A percentile compares a stretch with the other conserved stretches of the same genome.
Evolutionary conservation across 495 filamentous ascomycete genomes (phyloP).

Genomic region (Penicillium subrubescens): DNA sequence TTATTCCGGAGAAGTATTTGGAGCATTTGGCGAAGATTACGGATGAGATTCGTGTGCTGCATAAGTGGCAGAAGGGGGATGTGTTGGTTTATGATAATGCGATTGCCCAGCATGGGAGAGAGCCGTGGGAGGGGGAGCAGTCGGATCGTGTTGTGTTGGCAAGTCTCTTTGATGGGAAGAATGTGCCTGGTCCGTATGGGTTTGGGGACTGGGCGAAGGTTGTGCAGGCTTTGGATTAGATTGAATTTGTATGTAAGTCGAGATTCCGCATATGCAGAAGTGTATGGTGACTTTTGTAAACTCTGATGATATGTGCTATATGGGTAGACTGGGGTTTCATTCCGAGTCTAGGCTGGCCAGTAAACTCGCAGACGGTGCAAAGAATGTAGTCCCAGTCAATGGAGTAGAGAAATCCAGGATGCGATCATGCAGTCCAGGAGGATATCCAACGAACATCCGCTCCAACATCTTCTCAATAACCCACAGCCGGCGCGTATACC

Average conservation of each 20-base stretch:
- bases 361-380: conserved; percentile 51
- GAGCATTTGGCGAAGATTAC: conserved; percentile 48
- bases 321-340: background rate
- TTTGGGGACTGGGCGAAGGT: conserved; percentile 49
- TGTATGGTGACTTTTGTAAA: background rate
- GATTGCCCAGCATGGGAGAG: conserved; percentile 49
- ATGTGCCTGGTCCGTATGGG: conserved; percentile 46
- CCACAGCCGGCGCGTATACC: conserved; percentile 56
- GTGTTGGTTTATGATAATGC: conserved; percentile 52
- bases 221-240: conserved; percentile 38
- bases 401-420: conserved; percentile 57
- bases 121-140: conserved; percentile 51
- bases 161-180: conserved; percentile 45
- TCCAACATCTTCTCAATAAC: conserved; percentile 61
- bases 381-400: conserved; percentile 55
- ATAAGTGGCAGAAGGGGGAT: conserved; percentile 43
- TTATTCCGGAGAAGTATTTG: conserved; percentile 53
- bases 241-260: background rate
- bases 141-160: conserved; percentile 47
- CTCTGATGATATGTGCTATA: background rate
- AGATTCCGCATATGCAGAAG: background rate
- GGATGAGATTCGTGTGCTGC: conserved; percentile 49
- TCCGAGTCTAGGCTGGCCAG: conserved; percentile 41
- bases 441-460: conserved; percentile 58
- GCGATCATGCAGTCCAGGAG: conserved; percentile 57